Conservation (phyloP, 345 rosid genomes). For the Camelina laxa region DNA sequence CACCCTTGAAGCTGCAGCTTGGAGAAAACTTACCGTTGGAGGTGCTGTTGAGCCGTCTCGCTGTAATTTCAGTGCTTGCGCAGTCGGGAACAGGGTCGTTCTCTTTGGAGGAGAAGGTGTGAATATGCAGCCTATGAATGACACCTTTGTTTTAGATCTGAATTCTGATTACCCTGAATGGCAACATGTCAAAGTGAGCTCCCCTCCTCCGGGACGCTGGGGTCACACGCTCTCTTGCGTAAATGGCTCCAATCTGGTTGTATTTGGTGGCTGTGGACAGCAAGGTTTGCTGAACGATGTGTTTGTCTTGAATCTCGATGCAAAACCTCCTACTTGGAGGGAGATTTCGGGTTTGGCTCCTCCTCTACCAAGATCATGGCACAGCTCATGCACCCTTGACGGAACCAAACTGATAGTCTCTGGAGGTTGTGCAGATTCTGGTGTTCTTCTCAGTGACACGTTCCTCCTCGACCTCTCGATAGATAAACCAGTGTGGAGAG, state of each 20-base stretch:
- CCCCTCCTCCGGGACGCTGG: conserved; percentile 93
- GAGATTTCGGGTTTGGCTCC: conserved; percentile 90
- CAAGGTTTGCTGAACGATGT: conserved; percentile 88
- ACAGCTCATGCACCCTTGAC: conserved; percentile 93
- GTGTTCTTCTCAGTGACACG: conserved; percentile 88
- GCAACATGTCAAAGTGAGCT: conserved; percentile 86
- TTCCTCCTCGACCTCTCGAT: conserved; percentile 85
- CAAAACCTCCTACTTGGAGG: conserved; percentile 86
- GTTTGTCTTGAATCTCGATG: conserved; percentile 80
- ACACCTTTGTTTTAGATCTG: conserved; percentile 84
- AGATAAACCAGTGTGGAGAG: conserved; percentile 90
- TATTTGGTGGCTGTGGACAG: conserved; percentile 92
- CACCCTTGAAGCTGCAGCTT: conserved; percentile 86
- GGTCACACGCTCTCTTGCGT: conserved; percentile 88
- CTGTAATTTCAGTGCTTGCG: conserved; percentile 91
- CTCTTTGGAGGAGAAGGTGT: conserved; percentile 95
- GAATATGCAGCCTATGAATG: conserved; percentile 95
- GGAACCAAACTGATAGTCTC: conserved; percentile 87
- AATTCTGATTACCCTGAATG: conserved; percentile 76
- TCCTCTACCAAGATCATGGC: conserved; percentile 91
- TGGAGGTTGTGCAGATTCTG: conserved; percentile 92
- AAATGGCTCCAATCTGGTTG: conserved; percentile 79
- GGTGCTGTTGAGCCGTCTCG: conserved; percentile 91
- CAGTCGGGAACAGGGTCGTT: conserved; percentile 82
- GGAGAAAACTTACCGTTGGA: conserved; percentile 88